Base-by-base conservation (phyloP, 1,284 basidiomycete species). In the Earliella scabrosa region DNA sequence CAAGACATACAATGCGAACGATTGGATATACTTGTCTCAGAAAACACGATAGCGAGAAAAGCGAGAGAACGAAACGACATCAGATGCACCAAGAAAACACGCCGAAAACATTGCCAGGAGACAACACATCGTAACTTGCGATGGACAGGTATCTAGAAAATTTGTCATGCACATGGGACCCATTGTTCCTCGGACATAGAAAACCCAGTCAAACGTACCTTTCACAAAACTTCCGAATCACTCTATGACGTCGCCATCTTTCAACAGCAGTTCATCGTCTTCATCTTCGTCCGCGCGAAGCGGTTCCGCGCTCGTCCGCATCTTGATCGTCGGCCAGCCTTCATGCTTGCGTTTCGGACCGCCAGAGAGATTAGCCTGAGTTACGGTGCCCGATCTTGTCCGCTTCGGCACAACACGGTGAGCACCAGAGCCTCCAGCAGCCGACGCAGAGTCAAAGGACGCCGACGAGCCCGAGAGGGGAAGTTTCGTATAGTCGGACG, bases 401-500 rank as follows among this genome's bases (percentile, higher is more conserved):
- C 70, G 66, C 5, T 67, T 57, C 18, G 66, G 58, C 2, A 49
- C 47, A 16, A 45, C 18, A 14, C 45, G 49, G 16, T 44, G 50
- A 8, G 50, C 35, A 24, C 35, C 27, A n/a, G 49, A 48, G 27
- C 43, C 48, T 46, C 27, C 34, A 40, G 48, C 50, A 29, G 43
- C 49, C 45, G 49, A 47, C 10, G 35, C 39, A 29, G 53, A 57
- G 32, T 58, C 56, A 26, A 55, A 43, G 29, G 50, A 59, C 14
- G 40, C 44, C 16, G 66, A 54, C 16, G 41, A 54, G 5, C 41
- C 41, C 10, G 63, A 48, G n/a, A 63, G 7, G 3, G 57, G 54
- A 36, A 44, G 61, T 9, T 58, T 60, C 16, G 61, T 40, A 46
- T 72, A 78, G 63, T 81, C 79, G 2, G 78, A 78, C 11, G 78